Percentiles rank a stretch among this genome's conserved stretches.
Evolutionary conservation across 139 green algal species (phyloP).

Genomic region (Picochlorum sp.): DNA sequence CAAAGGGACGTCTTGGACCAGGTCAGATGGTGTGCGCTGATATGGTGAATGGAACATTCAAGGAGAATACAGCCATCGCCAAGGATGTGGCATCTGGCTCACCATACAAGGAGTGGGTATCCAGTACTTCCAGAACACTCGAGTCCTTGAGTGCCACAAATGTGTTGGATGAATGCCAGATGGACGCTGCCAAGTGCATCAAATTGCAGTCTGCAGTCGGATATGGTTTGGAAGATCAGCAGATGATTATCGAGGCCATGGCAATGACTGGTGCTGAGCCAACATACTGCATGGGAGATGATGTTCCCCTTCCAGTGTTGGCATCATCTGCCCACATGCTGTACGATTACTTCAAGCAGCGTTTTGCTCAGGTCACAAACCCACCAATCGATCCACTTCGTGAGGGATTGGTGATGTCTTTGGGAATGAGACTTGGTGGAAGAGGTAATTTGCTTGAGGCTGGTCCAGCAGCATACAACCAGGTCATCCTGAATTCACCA

Average conservation of each 20-base stretch:
- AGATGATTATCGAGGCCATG: slow-evolving; percentile 96
- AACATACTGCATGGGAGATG: slow-evolving; percentile 99
- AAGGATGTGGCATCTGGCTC: slow-evolving; percentile 53
- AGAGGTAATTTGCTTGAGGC: slow-evolving; percentile 94
- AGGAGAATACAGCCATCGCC: slow-evolving; percentile 76
- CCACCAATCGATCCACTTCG: slow-evolving; percentile 97
- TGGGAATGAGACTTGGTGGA: slow-evolving; percentile 89
- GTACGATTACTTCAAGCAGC: slow-evolving; percentile 99
- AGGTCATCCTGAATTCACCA: slow-evolving; percentile 73
- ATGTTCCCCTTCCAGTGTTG: slow-evolving; percentile 93
- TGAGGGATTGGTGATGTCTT: slow-evolving; percentile 96
- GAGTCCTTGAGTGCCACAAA: slow-evolving; percentile 37
- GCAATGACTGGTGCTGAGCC: slow-evolving; percentile 81
- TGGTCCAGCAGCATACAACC: slow-evolving; percentile 35
- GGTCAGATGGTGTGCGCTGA: slow-evolving; percentile 93
- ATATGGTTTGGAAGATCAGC: slow-evolving; percentile 82
- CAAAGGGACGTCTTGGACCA: slow-evolving; percentile 91
- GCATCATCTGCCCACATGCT: slow-evolving; percentile 82
- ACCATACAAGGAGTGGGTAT: slow-evolving; percentile 87
- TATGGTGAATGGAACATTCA: slow-evolving; percentile 74
- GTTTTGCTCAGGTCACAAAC: slow-evolving; percentile 98
- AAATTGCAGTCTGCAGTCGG: slow-evolving; percentile 55
- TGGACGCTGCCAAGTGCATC: slow-evolving; percentile 48
- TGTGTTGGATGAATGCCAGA: slow-evolving; percentile 31
- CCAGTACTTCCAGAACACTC: slow-evolving; percentile 37